Conservation (phyloP, 495 filamentous ascomycete species). For the Ascobolus immersus region DNA sequence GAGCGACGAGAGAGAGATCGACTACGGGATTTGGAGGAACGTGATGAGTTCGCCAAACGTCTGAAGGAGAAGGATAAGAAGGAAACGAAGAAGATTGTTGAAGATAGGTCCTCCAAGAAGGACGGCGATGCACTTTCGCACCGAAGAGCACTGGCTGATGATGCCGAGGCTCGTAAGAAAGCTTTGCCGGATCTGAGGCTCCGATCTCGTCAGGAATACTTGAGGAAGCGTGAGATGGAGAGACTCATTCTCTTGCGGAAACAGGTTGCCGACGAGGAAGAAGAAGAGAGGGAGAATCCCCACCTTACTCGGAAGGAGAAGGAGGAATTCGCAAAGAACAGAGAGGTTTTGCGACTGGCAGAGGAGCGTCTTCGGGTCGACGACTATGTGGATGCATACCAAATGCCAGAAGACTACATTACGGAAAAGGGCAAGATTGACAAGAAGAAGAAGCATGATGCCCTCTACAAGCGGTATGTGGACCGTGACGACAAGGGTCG, state of each 20-base stretch:
- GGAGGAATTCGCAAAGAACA: conserved; percentile 72
- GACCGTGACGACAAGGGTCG: conserved; percentile 69
- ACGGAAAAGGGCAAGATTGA: conserved; percentile 81
- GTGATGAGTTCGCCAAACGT: conserved; percentile 49
- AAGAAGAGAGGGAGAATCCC: conserved; percentile 54
- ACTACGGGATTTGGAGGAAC: conserved; percentile 38
- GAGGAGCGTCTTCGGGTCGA: conserved; percentile 75
- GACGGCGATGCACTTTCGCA: conserved; percentile 31
- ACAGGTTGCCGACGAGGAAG: conserved; percentile 76
- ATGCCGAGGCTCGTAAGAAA: conserved; percentile 32
- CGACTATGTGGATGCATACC: conserved; percentile 79
- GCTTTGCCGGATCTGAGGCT: conserved; percentile 54
- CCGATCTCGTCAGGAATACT: conserved; percentile 69
- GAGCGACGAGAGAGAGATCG: conserved; percentile 29
- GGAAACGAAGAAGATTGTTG: conserved; percentile 43
- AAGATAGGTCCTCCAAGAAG: conserved; percentile 34
- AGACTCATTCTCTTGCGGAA: conserved; percentile 58
- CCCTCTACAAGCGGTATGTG: conserved; percentile 72
- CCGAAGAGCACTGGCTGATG: conserved; percentile 36
- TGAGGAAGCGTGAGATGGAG: conserved; percentile 77
- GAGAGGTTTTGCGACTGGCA: conserved; percentile 62
- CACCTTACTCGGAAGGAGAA: conserved; percentile 54
- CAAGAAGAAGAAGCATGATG: conserved; percentile 68
- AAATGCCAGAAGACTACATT: conserved; percentile 82
- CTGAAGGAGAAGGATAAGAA: conserved; percentile 42